These are phyloP conservation scores for Mucor ambiguus DNA, from an alignment of 371 early-diverging fungal genomes.

Conservation along the genomic window DNA sequence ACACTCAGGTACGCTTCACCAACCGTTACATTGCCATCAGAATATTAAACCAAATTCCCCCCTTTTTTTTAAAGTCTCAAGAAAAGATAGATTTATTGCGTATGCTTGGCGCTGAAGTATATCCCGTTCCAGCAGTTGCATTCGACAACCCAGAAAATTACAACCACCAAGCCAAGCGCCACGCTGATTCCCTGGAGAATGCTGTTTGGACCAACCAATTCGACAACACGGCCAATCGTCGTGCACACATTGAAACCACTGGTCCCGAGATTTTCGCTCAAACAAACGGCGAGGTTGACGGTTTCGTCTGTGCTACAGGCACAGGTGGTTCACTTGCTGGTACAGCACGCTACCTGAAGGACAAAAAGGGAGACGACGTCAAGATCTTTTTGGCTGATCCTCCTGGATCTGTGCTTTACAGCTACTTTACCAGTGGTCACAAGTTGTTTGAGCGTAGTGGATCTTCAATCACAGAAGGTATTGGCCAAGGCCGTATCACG, in stretches of 20 bases:
- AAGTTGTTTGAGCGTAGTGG: slow-evolving; percentile 73
- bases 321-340: slow-evolving; percentile 95
- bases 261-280: slow-evolving; percentile 94
- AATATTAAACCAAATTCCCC: background rate
- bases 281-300: slow-evolving; percentile 80
- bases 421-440: slow-evolving; percentile 75
- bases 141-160: slow-evolving; percentile 93
- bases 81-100: slow-evolving; percentile 92
- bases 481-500: slow-evolving; percentile 95
- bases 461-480: slow-evolving; percentile 86
- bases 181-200: slow-evolving; percentile 79
- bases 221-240: slow-evolving; percentile 84
- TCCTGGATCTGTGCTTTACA: slow-evolving; percentile 89
- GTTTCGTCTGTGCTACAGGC: slow-evolving; percentile 91
- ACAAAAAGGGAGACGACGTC: slow-evolving; percentile 61
- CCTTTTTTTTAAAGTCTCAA: slow-evolving; percentile 70
- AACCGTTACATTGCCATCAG: background rate
- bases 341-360: slow-evolving; percentile 81
- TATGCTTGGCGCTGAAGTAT: slow-evolving; percentile 91
- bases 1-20: slow-evolving; percentile 82
- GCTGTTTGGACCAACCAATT: slow-evolving; percentile 98
- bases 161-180: slow-evolving; percentile 91
- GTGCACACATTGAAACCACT: slow-evolving; percentile 93
- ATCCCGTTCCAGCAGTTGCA: slow-evolving; percentile 89
- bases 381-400: slow-evolving; percentile 91